Evolutionary conservation across 1,284 basidiomycete species (phyloP).

Genomic region (Athelia psychrophila): DNA sequence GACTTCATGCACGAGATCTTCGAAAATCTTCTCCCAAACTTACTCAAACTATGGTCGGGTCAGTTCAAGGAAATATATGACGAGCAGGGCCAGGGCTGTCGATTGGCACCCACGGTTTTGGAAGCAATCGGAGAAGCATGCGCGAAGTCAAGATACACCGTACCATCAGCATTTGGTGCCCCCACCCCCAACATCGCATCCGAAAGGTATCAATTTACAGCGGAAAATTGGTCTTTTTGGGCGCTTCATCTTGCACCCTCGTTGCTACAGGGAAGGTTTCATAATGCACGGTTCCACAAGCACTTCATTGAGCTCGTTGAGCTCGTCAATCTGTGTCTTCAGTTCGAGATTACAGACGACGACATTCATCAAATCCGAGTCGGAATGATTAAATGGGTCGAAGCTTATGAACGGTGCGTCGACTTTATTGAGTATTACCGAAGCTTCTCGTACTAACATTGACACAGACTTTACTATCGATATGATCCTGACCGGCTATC

Average conservation of each 20-base stretch:
- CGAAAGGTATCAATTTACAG: conserved; percentile 20
- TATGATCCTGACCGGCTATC: conserved; percentile 15
- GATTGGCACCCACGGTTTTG: conserved; percentile 26
- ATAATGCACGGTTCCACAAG: not conserved
- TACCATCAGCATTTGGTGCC: conserved; percentile 29
- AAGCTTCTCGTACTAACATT: not conserved
- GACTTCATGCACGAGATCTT: conserved; percentile 35
- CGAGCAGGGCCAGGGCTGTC: conserved; percentile 16
- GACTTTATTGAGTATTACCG: not conserved
- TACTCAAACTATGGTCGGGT: conserved; percentile 25
- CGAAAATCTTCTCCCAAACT: conserved; percentile 25
- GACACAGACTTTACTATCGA: conserved; percentile 16
- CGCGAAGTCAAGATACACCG: conserved; percentile 19
- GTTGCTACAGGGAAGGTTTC: conserved; percentile 9
- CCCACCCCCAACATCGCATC: conserved; percentile 25
- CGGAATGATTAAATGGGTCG: conserved; percentile 3
- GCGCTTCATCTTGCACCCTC: conserved; percentile 15
- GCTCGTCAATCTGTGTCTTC: not conserved
- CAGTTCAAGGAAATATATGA: conserved; percentile 19
- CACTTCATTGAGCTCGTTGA: conserved; percentile 3
- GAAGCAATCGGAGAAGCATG: conserved; percentile 28
- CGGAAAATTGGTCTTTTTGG: conserved; percentile 19
- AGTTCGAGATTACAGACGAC: conserved; percentile 1
- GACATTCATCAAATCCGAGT: not conserved
- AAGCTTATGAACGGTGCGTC: conserved; percentile 1